phyloP scores from a whole-genome alignment of 2,329 filamentous ascomycete species.

The Rugonectria rugulosa region DNA sequence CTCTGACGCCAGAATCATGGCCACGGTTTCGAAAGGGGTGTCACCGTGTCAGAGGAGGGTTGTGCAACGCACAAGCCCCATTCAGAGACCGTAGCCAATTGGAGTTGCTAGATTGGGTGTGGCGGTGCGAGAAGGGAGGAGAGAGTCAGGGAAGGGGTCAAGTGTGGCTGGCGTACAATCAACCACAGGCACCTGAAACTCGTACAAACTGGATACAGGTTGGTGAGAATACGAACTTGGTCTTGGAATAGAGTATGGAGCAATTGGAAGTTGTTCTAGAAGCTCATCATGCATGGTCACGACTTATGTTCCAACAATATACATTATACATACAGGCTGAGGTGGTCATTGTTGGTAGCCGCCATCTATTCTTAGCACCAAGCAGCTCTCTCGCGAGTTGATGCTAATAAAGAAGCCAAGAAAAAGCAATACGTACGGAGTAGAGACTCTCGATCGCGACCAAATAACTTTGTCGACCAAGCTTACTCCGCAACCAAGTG shows the following conservation, averaged over 20 bases:
- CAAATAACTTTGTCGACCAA: not conserved
- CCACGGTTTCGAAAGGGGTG: constrained; percentile 18
- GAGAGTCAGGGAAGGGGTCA: not conserved
- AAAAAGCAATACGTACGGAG: not conserved
- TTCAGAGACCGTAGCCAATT: constrained; percentile 25
- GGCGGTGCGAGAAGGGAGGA: too few species aligned
- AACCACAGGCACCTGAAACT: not conserved
- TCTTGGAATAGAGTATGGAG: too few species aligned
- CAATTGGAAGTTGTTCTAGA: too few species aligned
- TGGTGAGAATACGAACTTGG: too few species aligned
- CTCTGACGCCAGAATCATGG: constrained; percentile 11
- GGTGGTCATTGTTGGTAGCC: too few species aligned
- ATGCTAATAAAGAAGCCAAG: too few species aligned
- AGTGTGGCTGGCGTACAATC: constrained; percentile 24
- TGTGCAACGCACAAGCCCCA: constrained; percentile 18
- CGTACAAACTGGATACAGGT: constrained; percentile 2
- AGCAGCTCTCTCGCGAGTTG: too few species aligned
- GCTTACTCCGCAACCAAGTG: not conserved
- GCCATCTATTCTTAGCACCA: too few species aligned
- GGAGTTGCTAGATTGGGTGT: constrained; percentile 11
- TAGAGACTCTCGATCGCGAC: too few species aligned
- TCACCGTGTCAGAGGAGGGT: not conserved
- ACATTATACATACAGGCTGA: too few species aligned
- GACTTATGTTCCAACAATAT: too few species aligned
- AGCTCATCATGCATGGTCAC: too few species aligned